phyloP scores from a whole-genome alignment of 495 filamentous ascomycete species.

The Halenospora varia region DNA sequence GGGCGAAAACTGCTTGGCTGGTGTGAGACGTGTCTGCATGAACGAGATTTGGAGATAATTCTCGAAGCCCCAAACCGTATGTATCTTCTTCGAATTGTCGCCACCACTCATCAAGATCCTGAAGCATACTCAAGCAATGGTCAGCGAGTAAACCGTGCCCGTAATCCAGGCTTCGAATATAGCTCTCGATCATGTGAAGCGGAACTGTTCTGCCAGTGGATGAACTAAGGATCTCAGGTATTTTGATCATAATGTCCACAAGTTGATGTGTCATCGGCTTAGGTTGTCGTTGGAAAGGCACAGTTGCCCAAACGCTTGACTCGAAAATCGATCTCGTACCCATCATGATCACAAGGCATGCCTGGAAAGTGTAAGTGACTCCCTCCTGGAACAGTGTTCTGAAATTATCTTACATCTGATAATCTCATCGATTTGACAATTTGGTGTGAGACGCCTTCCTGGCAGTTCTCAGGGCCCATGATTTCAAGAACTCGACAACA shows the following conservation, averaged over 20 bases:
- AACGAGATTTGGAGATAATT: neutral
- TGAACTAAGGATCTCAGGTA: neutral
- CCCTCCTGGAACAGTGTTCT: neutral
- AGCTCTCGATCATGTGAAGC: neutral
- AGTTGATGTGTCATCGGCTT: neutral
- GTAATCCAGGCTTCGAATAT: neutral
- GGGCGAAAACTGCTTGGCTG: neutral
- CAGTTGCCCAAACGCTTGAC: neutral
- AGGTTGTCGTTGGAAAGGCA: neutral
- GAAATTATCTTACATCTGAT: neutral
- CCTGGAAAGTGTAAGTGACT: neutral
- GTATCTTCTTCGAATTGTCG: neutral
- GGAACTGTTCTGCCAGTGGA: neutral
- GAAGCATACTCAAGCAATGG: neutral
- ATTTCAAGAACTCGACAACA: neutral
- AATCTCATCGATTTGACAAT: neutral
- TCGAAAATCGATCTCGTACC: neutral
- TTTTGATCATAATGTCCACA: neutral
- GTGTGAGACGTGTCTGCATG: neutral
- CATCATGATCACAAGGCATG: neutral
- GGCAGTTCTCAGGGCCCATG: neutral
- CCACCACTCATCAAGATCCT: neutral
- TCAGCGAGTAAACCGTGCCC: neutral
- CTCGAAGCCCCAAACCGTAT: neutral
- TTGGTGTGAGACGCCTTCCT: neutral